A percentile compares a stretch with the other conserved stretches of the same genome.
These are phyloP conservation scores for Diplodia corticola DNA, from an alignment of 2,329 filamentous ascomycete genomes.

Conservation along the genomic window DNA sequence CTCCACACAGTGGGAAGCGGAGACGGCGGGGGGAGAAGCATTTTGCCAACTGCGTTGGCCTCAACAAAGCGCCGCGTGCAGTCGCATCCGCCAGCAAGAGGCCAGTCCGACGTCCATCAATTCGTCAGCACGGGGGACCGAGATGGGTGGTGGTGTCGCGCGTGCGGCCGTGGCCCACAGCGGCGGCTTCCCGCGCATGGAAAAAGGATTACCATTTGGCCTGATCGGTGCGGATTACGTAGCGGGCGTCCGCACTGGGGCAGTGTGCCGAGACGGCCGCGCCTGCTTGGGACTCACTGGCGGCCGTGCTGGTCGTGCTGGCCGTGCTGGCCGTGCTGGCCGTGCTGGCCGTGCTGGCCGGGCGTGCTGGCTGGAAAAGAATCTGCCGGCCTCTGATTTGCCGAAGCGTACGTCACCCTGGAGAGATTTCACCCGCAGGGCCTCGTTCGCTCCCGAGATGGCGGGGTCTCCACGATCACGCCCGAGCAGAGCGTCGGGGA, in stretches of 20 bases:
- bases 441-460: neutral
- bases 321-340: no score
- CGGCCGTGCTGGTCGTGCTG: no score
- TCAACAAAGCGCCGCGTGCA: neutral
- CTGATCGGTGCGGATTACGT: neutral
- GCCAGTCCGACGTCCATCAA: neutral
- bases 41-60: conserved; percentile 12
- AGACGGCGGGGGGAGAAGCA: conserved; percentile 4
- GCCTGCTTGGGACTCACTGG: neutral
- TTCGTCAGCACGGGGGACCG: conserved; percentile 1
- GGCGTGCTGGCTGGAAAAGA: conserved; percentile 11
- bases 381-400: conserved; percentile 12
- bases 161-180: neutral
- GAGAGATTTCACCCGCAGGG: conserved; percentile 12
- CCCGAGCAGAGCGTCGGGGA: neutral
- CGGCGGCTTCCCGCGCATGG: conserved; percentile 5
- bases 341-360: no score
- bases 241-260: neutral
- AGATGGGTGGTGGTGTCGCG: neutral
- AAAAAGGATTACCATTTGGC: conserved; percentile 15
- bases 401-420: conserved; percentile 9
- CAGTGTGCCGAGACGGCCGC: neutral
- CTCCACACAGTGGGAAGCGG: neutral
- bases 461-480: conserved; percentile 13
- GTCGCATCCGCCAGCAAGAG: neutral